These are phyloP conservation scores for Hypoxylon sp. DNA, from an alignment of 2,329 filamentous ascomycete species.

Conservation along the genomic window DNA sequence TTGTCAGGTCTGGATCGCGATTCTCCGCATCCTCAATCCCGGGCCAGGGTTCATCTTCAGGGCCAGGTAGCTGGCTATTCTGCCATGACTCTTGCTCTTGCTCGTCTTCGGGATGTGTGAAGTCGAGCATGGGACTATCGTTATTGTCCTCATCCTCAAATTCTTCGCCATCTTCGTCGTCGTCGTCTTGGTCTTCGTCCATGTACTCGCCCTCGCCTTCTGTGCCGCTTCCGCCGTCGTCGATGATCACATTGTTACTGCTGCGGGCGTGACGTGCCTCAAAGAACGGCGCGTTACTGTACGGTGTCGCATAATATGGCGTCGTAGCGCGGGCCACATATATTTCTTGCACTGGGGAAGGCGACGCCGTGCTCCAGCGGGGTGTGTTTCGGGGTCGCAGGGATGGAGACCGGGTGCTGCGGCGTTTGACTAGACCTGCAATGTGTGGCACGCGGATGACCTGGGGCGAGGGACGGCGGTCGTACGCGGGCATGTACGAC, in stretches of 20 bases:
- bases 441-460: constrained; percentile 42
- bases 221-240: constrained; percentile 45
- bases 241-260: constrained; percentile 42
- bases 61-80: constrained; percentile 46
- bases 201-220: constrained; percentile 48
- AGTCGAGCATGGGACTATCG: constrained; percentile 44
- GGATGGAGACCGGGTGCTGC: constrained; percentile 67
- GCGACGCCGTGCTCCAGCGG: constrained; percentile 60
- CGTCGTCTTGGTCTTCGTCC: no score
- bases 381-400: constrained; percentile 60
- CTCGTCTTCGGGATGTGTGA: constrained; percentile 42
- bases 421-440: constrained; percentile 51
- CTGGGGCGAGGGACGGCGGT: constrained; percentile 52
- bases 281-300: constrained; percentile 67
- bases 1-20: constrained; percentile 59
- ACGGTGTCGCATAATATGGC: constrained; percentile 77
- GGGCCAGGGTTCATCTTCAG: constrained; percentile 65
- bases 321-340: constrained; percentile 54
- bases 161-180: constrained; percentile 45
- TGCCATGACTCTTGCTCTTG: constrained; percentile 46
- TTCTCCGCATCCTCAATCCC: constrained; percentile 67
- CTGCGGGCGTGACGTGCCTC: constrained; percentile 49
- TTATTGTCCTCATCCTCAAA: constrained; percentile 39
- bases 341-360: constrained; percentile 52
- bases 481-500: constrained; percentile 51